A percentile compares a stretch with the other conserved stretches of the same genome.
Conservation (phyloP, 1,284 basidiomycete genomes). For the Flammula alnicola region DNA sequence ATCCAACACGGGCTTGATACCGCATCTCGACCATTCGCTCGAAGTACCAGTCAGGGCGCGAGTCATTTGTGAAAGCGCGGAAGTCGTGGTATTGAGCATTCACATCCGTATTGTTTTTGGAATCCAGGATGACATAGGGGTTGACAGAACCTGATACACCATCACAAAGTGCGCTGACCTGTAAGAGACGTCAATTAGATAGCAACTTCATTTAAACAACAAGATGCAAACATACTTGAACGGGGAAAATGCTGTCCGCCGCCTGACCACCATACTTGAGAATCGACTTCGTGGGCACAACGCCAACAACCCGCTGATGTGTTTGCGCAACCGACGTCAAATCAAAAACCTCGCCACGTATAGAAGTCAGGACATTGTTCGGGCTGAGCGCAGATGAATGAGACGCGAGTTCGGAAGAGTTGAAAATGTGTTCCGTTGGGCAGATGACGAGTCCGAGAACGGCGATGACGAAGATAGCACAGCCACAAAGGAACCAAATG, state of each 20-base stretch:
- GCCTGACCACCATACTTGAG: conserved; percentile 84
- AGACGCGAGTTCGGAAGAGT: conserved; percentile 71
- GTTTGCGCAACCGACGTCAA: conserved; percentile 61
- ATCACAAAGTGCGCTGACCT: conserved; percentile 94
- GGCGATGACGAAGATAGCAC: conserved; percentile 92
- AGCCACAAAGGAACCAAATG: conserved; percentile 93
- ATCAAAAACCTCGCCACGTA: conserved; percentile 95
- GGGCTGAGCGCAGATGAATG: conserved; percentile 72
- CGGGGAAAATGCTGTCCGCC: conserved; percentile 87
- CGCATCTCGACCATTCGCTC: conserved; percentile 92
- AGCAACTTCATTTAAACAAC: background rate
- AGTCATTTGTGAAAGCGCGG: conserved; percentile 85
- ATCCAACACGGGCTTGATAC: conserved; percentile 87
- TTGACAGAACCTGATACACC: conserved; percentile 83
- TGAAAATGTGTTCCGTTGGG: conserved; percentile 93
- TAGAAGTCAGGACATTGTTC: conserved; percentile 79
- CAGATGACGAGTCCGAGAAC: conserved; percentile 91
- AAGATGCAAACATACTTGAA: conserved; percentile 66
- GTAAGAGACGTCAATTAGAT: conserved; percentile 15
- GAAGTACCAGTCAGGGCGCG: conserved; percentile 97
- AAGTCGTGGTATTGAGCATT: conserved; percentile 97
- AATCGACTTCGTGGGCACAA: conserved; percentile 78
- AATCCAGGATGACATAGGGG: conserved; percentile 83
- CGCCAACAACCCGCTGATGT: conserved; percentile 73
- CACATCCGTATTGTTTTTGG: conserved; percentile 79